Base-by-base conservation (phyloP, 352 stramenopile species). In the Globisporangium echinulatum region DNA sequence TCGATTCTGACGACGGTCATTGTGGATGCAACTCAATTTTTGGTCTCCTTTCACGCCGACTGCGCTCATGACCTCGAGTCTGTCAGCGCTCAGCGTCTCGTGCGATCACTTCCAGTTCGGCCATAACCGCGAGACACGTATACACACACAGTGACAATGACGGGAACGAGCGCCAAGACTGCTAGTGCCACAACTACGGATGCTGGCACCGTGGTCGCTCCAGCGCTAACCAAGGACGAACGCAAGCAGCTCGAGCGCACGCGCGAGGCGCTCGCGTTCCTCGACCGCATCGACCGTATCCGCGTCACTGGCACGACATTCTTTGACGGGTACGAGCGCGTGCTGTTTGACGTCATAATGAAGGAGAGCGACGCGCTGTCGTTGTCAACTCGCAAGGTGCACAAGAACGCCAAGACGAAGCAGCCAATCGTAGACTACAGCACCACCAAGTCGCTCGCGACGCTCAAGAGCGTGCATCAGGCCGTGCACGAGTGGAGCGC, bases 401-500 rank as follows among this genome's bases (percentile, higher is more conserved):
- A 36, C 38, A 49, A 49, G n/a, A 39, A 49, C 8, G 38, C 38
- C 38, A 47, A 49, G 9, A 57, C 48, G 52, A 33, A 38, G n/a
- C 52, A 47, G 52, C 52, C 52, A 11, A 47, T 19, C 36, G 38
- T 56, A 3, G 40, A 46, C 38, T 56, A 48, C 39, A 48, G 39
- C 52, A 49, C 9, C 17, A 48, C 17, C 38, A 56, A 56, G 39
- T 17, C 37, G 15, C 37, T 56, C 52, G 15, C 52, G 52, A 56
- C 52, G 38, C 52, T 56, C 52, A 5, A 56, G 6, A 10, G 37
- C 52, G 38, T 56, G 15, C 52, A 48, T 9, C 6, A 7, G 9
- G 38, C 38, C 2, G 39, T 56, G 15, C 10, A 9, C 52, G 52
- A 56, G 37, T 56, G 52, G 52, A 56, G 37, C 39, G 7, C 15